Evolutionary conservation across 2,329 filamentous ascomycete species (phyloP).

Genomic region (Anisogramma anomala): DNA sequence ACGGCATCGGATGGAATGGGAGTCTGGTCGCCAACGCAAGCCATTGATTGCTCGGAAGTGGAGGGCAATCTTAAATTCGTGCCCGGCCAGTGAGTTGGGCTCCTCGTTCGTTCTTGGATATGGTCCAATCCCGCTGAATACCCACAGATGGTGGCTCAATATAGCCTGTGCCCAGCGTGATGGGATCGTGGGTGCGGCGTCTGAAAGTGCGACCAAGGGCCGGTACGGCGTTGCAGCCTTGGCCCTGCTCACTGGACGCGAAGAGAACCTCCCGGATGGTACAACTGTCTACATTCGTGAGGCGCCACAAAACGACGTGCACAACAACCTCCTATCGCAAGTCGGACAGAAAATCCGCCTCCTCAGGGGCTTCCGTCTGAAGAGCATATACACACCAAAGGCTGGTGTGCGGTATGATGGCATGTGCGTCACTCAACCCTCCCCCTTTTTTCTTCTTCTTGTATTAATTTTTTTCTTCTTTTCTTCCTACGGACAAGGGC

Average conservation of each 20-base stretch:
- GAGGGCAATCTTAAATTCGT: conserved; percentile 1
- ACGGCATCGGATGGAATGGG: conserved; percentile 6
- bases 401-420: conserved; percentile 48
- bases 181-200: conserved; percentile 36
- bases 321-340: conserved; percentile 35
- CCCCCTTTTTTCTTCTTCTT: too few species aligned
- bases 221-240: conserved; percentile 35
- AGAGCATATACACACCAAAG: conserved; percentile 38
- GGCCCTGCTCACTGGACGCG: conserved; percentile 40
- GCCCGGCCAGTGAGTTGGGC: conserved; percentile 10
- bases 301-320: conserved; percentile 34
- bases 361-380: conserved; percentile 38
- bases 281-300: conserved; percentile 33
- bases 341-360: conserved; percentile 40
- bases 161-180: conserved; percentile 44
- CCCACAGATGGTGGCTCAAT: conserved; percentile 47
- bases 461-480: too few species aligned
- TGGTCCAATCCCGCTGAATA: background rate
- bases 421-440: conserved; percentile 25
- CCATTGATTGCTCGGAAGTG: conserved; percentile 6
- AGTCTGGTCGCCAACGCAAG: conserved; percentile 3
- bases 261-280: conserved; percentile 29
- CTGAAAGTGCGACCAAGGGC: conserved; percentile 34
- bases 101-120: background rate
- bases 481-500: too few species aligned